These are phyloP conservation scores for Megacollybia marginata DNA, from an alignment of 768 basidiomycete species.

Conservation along the genomic window DNA sequence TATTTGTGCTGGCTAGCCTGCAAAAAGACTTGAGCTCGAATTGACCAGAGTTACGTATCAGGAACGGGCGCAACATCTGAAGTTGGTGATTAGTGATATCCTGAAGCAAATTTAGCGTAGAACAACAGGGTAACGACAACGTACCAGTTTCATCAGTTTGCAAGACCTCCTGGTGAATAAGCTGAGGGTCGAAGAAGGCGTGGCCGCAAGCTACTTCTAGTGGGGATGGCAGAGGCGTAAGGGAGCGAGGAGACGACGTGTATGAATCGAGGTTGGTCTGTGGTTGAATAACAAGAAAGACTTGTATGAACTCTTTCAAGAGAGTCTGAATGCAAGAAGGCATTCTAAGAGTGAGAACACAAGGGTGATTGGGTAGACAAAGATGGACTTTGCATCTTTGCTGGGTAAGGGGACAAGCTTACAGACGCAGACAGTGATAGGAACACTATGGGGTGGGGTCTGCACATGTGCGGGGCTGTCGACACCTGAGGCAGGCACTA, in stretches of 20 bases:
- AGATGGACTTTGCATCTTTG: conserved; percentile 25
- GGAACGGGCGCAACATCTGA: conserved; percentile 85
- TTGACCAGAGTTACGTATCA: conserved; percentile 70
- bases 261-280: not conserved
- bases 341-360: conserved; percentile 53
- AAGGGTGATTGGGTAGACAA: conserved; percentile 31
- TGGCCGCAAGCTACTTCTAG: conserved; percentile 61
- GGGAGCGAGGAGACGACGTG: conserved; percentile 40
- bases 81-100: conserved; percentile 97
- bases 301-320: conserved; percentile 70
- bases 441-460: too few relatives aligned
- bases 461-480: too few relatives aligned
- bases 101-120: conserved; percentile 32
- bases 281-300: conserved; percentile 80
- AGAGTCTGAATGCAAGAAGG: conserved; percentile 67
- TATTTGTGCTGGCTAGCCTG: conserved; percentile 14
- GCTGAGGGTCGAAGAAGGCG: conserved; percentile 71
- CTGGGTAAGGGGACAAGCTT: conserved; percentile 33
- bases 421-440: conserved; percentile 55
- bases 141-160: conserved; percentile 92
- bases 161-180: conserved; percentile 77
- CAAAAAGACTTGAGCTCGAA: conserved; percentile 78
- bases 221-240: conserved; percentile 11
- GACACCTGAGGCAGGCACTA: too few relatives aligned
- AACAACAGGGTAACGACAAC: conserved; percentile 21